Base-by-base conservation (phyloP, 2,329 filamentous ascomycete species). In the Monosporascus sp. region DNA sequence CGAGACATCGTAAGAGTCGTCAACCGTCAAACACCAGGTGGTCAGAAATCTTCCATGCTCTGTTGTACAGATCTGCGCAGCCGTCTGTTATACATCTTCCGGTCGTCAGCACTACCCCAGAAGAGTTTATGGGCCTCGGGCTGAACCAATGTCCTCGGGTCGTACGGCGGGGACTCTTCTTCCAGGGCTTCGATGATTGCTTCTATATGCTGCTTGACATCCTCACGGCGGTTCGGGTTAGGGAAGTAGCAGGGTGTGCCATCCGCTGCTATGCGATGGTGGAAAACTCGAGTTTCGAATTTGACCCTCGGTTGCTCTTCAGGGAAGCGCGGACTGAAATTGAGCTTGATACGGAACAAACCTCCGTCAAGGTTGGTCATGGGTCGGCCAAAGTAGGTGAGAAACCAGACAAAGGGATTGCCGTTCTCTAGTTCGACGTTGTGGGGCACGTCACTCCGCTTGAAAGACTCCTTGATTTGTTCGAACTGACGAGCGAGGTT, bases 341-440 rank as follows among this genome's bases (percentile, higher is more conserved):
- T 78, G 52, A 97, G 77, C 62, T 80, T 87, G 68, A 97, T 87
- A 55, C 83, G 83, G 74, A 97, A 93, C 55, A 97, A 81, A 2
- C 93, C 91, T 17, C 92, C 93, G 62, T 97, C 93, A 2, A 97
- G 81, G 60, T 96, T 91, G 6, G 91, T 96, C 87, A 94, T 95
- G 1, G 91, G 90, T 51, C 87, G 83, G 25, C 94, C 94, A 66
- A 97, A 95, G 67, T 96, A 92, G 1, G 90, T 94, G 55, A 97
- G 69, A 20, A 80, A 71, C 94, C 94, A 97, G 20, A 93, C 78
- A 65, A 97, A 97, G 0, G 93, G 92, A 63, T 97, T 97, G 39
- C 79, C 82, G 58, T 94, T 79, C 31, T 88, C 85, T 6, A 97
- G 75, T 52, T 85, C 82, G 38, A 97, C 74, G 60, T 91, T 87